These are phyloP conservation scores for Aspergillus nidulans DNA, from an alignment of 495 filamentous ascomycete species.

Conservation along the genomic window DNA sequence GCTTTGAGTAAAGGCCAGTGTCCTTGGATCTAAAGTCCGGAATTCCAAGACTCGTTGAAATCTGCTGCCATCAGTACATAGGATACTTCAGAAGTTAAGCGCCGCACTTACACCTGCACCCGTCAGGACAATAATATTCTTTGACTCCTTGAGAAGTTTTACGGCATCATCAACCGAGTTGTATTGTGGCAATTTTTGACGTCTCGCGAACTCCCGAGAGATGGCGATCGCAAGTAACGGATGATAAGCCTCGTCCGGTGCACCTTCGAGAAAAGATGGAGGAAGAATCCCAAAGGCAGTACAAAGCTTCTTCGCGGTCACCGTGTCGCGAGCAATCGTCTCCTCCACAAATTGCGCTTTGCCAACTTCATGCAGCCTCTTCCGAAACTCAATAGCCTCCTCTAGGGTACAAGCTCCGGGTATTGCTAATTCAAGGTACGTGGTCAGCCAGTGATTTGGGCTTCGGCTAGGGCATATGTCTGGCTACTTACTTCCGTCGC, in stretches of 20 bases:
- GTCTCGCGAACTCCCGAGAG: slow-evolving; percentile 74
- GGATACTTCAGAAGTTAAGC: neutral
- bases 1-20: slow-evolving; percentile 65
- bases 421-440: slow-evolving; percentile 19
- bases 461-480: neutral
- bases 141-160: slow-evolving; percentile 61
- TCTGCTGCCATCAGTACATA: slow-evolving; percentile 37
- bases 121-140: slow-evolving; percentile 89
- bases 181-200: slow-evolving; percentile 73
- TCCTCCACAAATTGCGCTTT: slow-evolving; percentile 69
- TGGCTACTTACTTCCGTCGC: slow-evolving; percentile 45
- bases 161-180: slow-evolving; percentile 90
- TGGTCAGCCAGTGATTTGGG: slow-evolving; percentile 1
- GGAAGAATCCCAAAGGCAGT: slow-evolving; percentile 86
- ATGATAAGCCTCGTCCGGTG: slow-evolving; percentile 70
- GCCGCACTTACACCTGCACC: slow-evolving; percentile 67
- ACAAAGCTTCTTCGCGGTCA: slow-evolving; percentile 77
- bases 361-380: slow-evolving; percentile 68
- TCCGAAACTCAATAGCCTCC: slow-evolving; percentile 63
- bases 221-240: slow-evolving; percentile 71
- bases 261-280: slow-evolving; percentile 70
- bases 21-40: slow-evolving; percentile 66
- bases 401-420: slow-evolving; percentile 68
- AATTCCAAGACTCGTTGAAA: slow-evolving; percentile 67
- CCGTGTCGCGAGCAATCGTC: slow-evolving; percentile 61